Conservation (phyloP, 2,329 filamentous ascomycete genomes). For the Aspergillus costaricaensis region DNA sequence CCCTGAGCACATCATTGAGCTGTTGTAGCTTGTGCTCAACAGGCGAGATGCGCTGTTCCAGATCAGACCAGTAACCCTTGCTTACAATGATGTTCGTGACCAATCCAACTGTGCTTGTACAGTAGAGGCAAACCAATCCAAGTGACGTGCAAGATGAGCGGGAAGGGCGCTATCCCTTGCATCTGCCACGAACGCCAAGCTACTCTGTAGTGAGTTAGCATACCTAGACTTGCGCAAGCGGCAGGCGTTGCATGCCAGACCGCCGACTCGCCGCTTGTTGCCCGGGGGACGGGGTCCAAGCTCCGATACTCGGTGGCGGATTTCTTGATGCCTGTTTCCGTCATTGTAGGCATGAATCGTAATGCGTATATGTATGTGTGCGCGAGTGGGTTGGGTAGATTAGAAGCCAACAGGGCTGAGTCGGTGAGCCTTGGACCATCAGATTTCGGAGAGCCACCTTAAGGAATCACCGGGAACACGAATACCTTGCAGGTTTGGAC, state of each 20-base stretch:
- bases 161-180: neutral
- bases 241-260: neutral
- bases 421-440: no score
- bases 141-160: neutral
- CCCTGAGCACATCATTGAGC: neutral
- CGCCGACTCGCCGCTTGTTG: neutral
- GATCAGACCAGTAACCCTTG: neutral
- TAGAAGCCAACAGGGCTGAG: no score
- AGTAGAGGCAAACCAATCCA: neutral
- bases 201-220: neutral
- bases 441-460: no score
- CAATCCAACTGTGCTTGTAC: neutral
- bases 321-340: no score
- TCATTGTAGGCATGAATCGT: no score
- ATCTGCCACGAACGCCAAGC: neutral
- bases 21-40: neutral
- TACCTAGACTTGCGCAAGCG: neutral
- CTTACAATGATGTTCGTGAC: neutral
- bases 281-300: no score
- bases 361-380: no score
- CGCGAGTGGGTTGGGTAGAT: no score
- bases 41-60: no score
- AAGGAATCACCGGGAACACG: no score
- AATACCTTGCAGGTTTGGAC: no score
- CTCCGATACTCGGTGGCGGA: no score